A percentile compares a stretch with the other conserved stretches of the same genome.
These are phyloP conservation scores for Podosphaera leucotricha DNA, from an alignment of 2,329 filamentous ascomycete species.

Conservation along the genomic window DNA sequence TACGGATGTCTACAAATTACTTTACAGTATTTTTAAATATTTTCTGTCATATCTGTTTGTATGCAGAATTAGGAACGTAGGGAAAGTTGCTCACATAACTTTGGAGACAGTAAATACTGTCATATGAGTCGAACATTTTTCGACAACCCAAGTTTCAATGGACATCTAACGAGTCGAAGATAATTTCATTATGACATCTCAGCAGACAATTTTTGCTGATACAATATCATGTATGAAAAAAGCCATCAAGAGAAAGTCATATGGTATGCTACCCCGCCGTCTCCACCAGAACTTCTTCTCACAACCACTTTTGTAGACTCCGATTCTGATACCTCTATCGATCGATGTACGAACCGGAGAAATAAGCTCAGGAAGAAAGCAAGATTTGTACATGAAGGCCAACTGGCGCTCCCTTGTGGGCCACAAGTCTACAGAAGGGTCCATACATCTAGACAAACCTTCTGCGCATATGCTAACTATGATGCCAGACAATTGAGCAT, in stretches of 20 bases:
- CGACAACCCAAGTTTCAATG: background rate
- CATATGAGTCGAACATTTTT: background rate
- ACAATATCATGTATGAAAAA: slow-evolving; percentile 46
- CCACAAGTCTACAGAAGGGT: slow-evolving; percentile 51
- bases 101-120: background rate
- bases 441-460: slow-evolving; percentile 8
- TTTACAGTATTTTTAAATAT: background rate
- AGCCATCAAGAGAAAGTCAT: slow-evolving; percentile 38
- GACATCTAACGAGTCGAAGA: background rate
- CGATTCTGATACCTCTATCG: slow-evolving; percentile 52
- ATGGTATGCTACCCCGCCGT: slow-evolving; percentile 22
- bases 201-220: slow-evolving; percentile 39
- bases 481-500: slow-evolving; percentile 40
- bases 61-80: background rate
- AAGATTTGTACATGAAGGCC: slow-evolving; percentile 45
- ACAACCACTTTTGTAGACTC: slow-evolving; percentile 30
- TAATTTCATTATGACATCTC: slow-evolving; percentile 23
- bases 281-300: slow-evolving; percentile 7
- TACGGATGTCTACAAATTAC: background rate
- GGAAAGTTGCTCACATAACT: background rate
- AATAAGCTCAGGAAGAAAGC: slow-evolving; percentile 59
- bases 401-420: slow-evolving; percentile 40
- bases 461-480: slow-evolving; percentile 5
- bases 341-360: slow-evolving; percentile 47
- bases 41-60: background rate